A percentile compares a stretch with the other conserved stretches of the same genome.
These are phyloP conservation scores for Chaetothyriales sp. DNA, from an alignment of 2,329 filamentous ascomycete genomes.

Conservation along the genomic window DNA sequence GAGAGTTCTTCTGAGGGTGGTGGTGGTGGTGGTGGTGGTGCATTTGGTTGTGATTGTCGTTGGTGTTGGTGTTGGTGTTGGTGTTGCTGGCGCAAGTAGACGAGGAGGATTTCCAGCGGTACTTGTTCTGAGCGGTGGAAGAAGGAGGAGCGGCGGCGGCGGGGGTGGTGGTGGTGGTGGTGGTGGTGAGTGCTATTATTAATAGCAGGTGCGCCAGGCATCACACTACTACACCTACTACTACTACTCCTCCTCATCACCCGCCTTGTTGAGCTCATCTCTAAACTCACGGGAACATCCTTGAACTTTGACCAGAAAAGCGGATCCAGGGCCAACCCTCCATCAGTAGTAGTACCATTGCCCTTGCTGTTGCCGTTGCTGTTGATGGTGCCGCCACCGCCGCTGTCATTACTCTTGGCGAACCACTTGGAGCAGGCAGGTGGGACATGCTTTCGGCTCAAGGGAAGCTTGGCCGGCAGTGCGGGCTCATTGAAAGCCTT, in stretches of 20 bases:
- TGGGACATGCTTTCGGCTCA: constrained; percentile 28
- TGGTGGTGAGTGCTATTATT: neutral
- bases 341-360: neutral
- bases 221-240: too few species aligned
- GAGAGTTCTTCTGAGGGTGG: constrained; percentile 17
- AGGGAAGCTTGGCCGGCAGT: constrained; percentile 38
- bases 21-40: constrained; percentile 15
- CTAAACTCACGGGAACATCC: constrained; percentile 41
- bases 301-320: constrained; percentile 25
- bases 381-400: too few species aligned
- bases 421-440: constrained; percentile 50
- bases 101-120: constrained; percentile 47
- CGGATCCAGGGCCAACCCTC: constrained; percentile 7
- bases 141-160: constrained; percentile 4
- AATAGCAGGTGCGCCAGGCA: too few species aligned
- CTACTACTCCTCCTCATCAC: neutral
- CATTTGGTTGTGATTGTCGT: too few species aligned
- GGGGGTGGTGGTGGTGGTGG: neutral
- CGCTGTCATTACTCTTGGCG: constrained; percentile 17
- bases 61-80: constrained; percentile 10
- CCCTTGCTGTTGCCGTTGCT: too few species aligned
- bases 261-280: constrained; percentile 31
- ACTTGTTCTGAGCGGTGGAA: constrained; percentile 33
- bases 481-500: constrained; percentile 36
- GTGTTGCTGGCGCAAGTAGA: constrained; percentile 28